Evolutionary conservation across 1,284 basidiomycete genomes (phyloP).

Genomic region (Trametes hirsuta): DNA sequence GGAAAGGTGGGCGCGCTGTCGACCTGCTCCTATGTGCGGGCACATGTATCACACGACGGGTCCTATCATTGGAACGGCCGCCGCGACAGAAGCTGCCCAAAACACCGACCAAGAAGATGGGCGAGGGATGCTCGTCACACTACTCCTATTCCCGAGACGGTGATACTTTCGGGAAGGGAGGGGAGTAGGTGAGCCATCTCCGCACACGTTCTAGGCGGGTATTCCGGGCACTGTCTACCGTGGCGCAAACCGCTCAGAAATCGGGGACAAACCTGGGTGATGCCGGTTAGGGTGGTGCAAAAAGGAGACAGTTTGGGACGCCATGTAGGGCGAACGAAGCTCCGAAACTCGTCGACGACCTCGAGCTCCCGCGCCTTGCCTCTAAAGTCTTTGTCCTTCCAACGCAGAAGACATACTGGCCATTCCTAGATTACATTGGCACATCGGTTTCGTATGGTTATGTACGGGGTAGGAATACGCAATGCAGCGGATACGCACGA

Average conservation of each 20-base stretch:
- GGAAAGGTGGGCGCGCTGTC: slow-evolving; percentile 80
- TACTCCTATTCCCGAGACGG: no score
- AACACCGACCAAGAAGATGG: no score
- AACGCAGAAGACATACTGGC: slow-evolving; percentile 85
- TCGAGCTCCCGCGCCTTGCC: slow-evolving; percentile 62
- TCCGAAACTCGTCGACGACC: slow-evolving; percentile 81
- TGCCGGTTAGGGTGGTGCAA: slow-evolving; percentile 88
- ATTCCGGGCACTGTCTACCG: no score
- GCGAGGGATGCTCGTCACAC: no score
- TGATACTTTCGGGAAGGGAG: no score
- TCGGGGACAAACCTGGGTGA: slow-evolving; percentile 72
- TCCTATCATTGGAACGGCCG: slow-evolving; percentile 3
- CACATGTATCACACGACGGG: neutral
- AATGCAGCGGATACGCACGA: slow-evolving; percentile 55
- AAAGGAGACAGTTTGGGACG: slow-evolving; percentile 80
- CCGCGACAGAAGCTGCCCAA: neutral
- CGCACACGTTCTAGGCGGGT: no score
- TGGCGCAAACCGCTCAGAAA: neutral
- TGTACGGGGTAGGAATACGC: neutral
- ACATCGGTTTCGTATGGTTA: neutral
- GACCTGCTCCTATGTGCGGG: slow-evolving; percentile 66
- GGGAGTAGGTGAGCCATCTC: no score
- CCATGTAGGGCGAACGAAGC: slow-evolving; percentile 90
- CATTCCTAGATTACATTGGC: slow-evolving; percentile 65
- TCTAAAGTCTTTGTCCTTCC: slow-evolving; percentile 66